phyloP scores from a whole-genome alignment of 495 filamentous ascomycete species.

The Monascus purpureus region DNA sequence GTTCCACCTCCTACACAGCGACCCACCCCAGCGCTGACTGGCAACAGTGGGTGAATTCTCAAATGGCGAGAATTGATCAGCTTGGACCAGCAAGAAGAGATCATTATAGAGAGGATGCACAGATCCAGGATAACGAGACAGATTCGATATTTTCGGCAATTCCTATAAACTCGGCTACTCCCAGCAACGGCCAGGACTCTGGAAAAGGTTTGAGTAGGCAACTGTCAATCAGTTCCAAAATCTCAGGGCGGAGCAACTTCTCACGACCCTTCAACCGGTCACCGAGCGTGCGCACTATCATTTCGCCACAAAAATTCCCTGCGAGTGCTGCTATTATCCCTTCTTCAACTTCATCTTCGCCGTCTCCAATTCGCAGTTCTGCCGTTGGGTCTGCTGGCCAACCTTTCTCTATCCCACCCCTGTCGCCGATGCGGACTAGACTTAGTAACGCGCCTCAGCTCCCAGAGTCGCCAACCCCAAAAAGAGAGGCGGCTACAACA shows the following conservation, averaged over 20 bases:
- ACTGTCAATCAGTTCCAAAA: slow-evolving; percentile 4
- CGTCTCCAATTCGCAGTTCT: neutral
- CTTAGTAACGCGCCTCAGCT: slow-evolving; percentile 9
- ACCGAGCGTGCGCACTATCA: slow-evolving; percentile 16
- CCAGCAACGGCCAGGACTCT: slow-evolving; percentile 5
- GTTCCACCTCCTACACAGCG: slow-evolving; percentile 1
- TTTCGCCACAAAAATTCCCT: slow-evolving; percentile 8
- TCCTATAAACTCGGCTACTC: slow-evolving; percentile 5
- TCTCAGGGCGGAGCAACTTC: slow-evolving; percentile 18
- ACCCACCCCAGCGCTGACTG: slow-evolving; percentile 23
- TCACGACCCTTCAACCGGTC: slow-evolving; percentile 23
- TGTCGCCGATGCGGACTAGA: slow-evolving; percentile 16
- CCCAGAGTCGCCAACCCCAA: slow-evolving; percentile 22
- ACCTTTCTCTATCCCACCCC: neutral
- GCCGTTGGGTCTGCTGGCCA: neutral
- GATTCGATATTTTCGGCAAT: slow-evolving; percentile 10
- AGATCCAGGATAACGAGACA: slow-evolving; percentile 36
- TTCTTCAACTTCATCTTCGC: neutral
- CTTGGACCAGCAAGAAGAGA: slow-evolving; percentile 16
- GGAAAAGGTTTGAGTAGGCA: neutral
- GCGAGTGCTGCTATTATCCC: neutral
- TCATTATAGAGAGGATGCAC: slow-evolving; percentile 47
- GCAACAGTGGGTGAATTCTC: slow-evolving; percentile 35
- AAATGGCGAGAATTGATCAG: slow-evolving; percentile 26
- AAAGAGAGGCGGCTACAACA: slow-evolving; percentile 4